phyloP scores from a whole-genome alignment of 208 protist species.

The Spongospora subterranea region DNA sequence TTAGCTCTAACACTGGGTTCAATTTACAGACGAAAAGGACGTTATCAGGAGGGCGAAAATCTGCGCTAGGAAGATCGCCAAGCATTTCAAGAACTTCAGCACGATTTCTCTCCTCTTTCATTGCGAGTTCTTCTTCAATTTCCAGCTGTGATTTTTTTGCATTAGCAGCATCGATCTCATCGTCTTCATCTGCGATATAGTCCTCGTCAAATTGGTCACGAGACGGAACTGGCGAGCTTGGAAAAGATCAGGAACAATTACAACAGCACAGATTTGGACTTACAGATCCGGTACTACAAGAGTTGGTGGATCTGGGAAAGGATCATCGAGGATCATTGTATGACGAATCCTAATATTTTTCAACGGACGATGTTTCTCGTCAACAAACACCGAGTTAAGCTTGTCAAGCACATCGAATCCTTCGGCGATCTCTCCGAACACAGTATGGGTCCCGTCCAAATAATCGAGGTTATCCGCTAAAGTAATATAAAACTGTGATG shows the following conservation, averaged over 20 bases:
- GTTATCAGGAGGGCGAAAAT: conserved; percentile 90
- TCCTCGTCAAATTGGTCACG: conserved; percentile 66
- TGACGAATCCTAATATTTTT: conserved; percentile 81
- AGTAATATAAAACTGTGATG: conserved; percentile 86
- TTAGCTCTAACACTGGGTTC: conserved; percentile 87
- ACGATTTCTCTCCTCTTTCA: conserved; percentile 74
- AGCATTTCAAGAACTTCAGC: conserved; percentile 90
- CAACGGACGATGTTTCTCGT: conserved; percentile 71
- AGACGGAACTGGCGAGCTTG: background rate
- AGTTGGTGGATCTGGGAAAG: conserved; percentile 79
- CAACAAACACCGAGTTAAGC: conserved; percentile 61
- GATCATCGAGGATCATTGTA: conserved; percentile 85
- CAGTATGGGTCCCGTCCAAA: conserved; percentile 82
- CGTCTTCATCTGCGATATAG: conserved; percentile 63
- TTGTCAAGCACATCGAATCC: conserved; percentile 65
- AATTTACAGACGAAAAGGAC: conserved; percentile 98
- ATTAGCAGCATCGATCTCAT: background rate
- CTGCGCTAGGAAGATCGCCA: conserved; percentile 85
- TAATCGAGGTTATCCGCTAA: conserved; percentile 70
- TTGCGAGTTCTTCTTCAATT: conserved; percentile 69
- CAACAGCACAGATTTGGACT: too few species aligned
- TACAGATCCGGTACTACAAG: conserved; percentile 20
- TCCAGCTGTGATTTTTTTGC: conserved; percentile 64
- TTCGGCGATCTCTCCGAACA: conserved; percentile 82
- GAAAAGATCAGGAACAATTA: conserved; percentile 41